Conservation (phyloP, 2,329 filamentous ascomycete species). For the Fusarium secorum region DNA sequence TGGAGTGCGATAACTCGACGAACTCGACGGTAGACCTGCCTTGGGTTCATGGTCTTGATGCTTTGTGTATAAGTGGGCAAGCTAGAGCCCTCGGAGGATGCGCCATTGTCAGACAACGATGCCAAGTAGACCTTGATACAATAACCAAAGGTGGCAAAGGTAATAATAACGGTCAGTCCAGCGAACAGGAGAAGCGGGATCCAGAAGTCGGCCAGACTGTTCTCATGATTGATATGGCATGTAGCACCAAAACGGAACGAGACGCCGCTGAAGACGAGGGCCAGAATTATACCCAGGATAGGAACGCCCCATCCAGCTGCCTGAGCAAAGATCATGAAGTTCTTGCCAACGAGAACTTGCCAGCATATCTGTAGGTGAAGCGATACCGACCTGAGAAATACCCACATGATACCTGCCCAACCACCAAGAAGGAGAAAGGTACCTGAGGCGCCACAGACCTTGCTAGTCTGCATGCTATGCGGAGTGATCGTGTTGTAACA, state of each 20-base stretch:
- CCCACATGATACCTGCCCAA: slow-evolving; percentile 85
- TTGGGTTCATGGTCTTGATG: slow-evolving; percentile 77
- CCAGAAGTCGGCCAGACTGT: slow-evolving; percentile 88
- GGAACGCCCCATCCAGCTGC: slow-evolving; percentile 85
- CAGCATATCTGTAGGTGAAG: slow-evolving; percentile 98
- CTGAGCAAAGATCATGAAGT: slow-evolving; percentile 88
- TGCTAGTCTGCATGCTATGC: slow-evolving; percentile 84
- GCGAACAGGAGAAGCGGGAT: slow-evolving; percentile 84
- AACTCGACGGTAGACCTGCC: slow-evolving; percentile 87
- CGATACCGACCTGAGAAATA: slow-evolving; percentile 87
- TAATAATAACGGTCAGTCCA: slow-evolving; percentile 77
- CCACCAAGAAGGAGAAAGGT: slow-evolving; percentile 87
- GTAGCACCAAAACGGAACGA: slow-evolving; percentile 92
- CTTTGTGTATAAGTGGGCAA: slow-evolving; percentile 77
- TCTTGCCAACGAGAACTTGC: slow-evolving; percentile 87
- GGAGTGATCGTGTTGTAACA: slow-evolving; percentile 93
- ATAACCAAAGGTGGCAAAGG: slow-evolving; percentile 87
- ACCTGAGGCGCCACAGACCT: slow-evolving; percentile 87
- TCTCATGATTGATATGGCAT: slow-evolving; percentile 91
- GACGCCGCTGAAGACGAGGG: slow-evolving; percentile 85
- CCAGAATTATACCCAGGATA: slow-evolving; percentile 75
- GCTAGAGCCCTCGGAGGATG: slow-evolving; percentile 74
- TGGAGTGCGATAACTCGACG: slow-evolving; percentile 88
- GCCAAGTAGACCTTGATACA: slow-evolving; percentile 95
- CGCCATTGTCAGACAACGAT: slow-evolving; percentile 76